Conservation (phyloP, 805 yeast genomes). For the Candida sithepensis region DNA sequence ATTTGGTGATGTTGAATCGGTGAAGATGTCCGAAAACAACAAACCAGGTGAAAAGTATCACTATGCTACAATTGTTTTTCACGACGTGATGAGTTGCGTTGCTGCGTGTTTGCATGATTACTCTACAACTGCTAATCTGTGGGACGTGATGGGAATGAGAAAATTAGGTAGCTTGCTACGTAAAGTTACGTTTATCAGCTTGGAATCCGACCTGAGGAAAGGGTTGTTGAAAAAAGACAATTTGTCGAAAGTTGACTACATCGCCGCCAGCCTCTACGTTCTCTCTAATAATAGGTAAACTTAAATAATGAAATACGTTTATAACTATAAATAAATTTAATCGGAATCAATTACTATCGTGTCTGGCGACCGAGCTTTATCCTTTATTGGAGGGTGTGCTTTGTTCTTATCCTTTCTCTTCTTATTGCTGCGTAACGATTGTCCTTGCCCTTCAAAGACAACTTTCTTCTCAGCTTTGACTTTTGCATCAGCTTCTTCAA, state of each 20-base stretch:
- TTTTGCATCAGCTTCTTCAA: slow-evolving; percentile 29
- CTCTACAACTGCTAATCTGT: slow-evolving; percentile 35
- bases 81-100: slow-evolving; percentile 25
- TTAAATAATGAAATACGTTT: too few species aligned
- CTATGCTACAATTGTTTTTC: slow-evolving; percentile 36
- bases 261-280: slow-evolving; percentile 15
- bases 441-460: slow-evolving; percentile 66
- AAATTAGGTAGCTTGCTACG: slow-evolving; percentile 46
- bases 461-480: slow-evolving; percentile 7
- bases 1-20: slow-evolving; percentile 37
- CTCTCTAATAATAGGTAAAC: slow-evolving; percentile 1
- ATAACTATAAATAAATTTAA: slow-evolving; percentile 8
- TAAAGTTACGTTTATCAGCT: slow-evolving; percentile 17
- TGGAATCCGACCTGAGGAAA: slow-evolving; percentile 3
- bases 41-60: slow-evolving; percentile 29
- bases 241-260: slow-evolving; percentile 20
- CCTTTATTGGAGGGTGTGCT: slow-evolving; percentile 51
- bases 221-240: slow-evolving; percentile 1
- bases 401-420: slow-evolving; percentile 61
- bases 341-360: slow-evolving; percentile 71
- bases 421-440: slow-evolving; percentile 51
- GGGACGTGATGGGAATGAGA: slow-evolving; percentile 44
- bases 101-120: slow-evolving; percentile 42
- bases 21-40: slow-evolving; percentile 11
- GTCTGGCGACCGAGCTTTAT: slow-evolving; percentile 70